These are phyloP conservation scores for Cercospora canescens DNA, from an alignment of 2,329 filamentous ascomycete species.

Conservation along the genomic window DNA sequence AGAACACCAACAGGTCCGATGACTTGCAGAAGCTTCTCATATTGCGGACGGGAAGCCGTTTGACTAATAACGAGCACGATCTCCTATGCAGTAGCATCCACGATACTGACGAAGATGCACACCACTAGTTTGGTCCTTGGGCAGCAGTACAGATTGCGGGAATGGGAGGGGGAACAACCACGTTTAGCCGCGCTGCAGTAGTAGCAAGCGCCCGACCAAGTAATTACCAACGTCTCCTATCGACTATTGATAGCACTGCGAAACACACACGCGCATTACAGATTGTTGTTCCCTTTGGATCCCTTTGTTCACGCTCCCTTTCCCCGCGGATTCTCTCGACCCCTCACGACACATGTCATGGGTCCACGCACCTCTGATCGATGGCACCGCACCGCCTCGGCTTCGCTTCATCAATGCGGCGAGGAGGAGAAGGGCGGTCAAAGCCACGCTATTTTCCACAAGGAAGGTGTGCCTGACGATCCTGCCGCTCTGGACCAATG, in stretches of 20 bases:
- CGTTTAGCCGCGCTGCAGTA: not conserved
- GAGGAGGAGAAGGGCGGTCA: not conserved
- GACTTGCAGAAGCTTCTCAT: not conserved
- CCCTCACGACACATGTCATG: not conserved
- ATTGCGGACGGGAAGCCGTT: not conserved
- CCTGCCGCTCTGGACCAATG: not conserved
- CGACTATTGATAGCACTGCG: not conserved
- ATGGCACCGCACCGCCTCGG: not conserved
- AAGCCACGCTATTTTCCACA: not conserved
- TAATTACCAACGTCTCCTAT: not conserved
- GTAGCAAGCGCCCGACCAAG: not conserved
- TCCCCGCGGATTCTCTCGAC: not conserved
- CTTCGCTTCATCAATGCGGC: not conserved
- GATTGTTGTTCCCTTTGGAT: too few species aligned
- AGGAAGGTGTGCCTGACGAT: conserved; percentile 5
- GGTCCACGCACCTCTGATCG: not conserved
- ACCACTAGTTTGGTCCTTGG: not conserved
- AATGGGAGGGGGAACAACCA: not conserved
- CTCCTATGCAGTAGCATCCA: not conserved
- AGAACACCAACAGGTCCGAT: not conserved
- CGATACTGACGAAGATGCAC: not conserved
- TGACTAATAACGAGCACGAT: not conserved
- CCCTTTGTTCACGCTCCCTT: not conserved
- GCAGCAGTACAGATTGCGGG: not conserved
- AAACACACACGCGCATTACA: not conserved